phyloP scores from a whole-genome alignment of 1,284 basidiomycete genomes.

The Wallemia mellicola region DNA sequence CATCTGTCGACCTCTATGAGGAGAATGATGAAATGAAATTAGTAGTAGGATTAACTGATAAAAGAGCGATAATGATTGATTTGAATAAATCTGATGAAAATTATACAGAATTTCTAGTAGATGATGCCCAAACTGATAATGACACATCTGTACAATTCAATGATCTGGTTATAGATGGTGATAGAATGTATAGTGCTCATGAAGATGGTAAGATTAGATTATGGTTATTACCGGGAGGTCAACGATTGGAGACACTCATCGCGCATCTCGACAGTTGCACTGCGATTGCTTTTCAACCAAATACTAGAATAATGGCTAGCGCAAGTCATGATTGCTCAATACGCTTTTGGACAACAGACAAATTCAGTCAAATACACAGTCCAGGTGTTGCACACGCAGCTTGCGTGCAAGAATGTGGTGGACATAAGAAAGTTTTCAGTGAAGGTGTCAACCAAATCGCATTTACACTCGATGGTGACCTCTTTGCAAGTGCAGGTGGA shows the following conservation, averaged over 20 bases:
- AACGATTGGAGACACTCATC: constrained; percentile 55
- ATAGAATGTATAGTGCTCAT: constrained; percentile 40
- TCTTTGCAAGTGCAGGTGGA: constrained; percentile 22
- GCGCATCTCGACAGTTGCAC: constrained; percentile 79
- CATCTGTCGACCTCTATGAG: constrained; percentile 26
- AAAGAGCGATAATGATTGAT: constrained; percentile 47
- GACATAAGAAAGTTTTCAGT: constrained; percentile 52
- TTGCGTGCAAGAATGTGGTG: constrained; percentile 65
- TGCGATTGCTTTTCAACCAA: constrained; percentile 57
- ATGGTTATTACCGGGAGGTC: constrained; percentile 55
- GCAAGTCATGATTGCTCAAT: constrained; percentile 79
- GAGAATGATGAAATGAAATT: constrained; percentile 13
- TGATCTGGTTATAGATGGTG: neutral
- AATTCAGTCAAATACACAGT: constrained; percentile 21
- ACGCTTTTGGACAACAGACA: constrained; percentile 82
- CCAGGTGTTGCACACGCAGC: constrained; percentile 11
- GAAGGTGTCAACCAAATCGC: constrained; percentile 72
- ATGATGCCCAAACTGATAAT: constrained; percentile 1
- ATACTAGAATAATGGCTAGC: constrained; percentile 60
- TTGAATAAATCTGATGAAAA: constrained; percentile 15
- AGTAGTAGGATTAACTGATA: constrained; percentile 26
- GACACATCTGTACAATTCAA: neutral
- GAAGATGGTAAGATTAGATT: constrained; percentile 80
- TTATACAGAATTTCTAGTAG: constrained; percentile 20
- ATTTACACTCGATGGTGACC: constrained; percentile 55